These are phyloP conservation scores for Huntiella omanensis DNA, from an alignment of 2,329 filamentous ascomycete species.

Conservation along the genomic window DNA sequence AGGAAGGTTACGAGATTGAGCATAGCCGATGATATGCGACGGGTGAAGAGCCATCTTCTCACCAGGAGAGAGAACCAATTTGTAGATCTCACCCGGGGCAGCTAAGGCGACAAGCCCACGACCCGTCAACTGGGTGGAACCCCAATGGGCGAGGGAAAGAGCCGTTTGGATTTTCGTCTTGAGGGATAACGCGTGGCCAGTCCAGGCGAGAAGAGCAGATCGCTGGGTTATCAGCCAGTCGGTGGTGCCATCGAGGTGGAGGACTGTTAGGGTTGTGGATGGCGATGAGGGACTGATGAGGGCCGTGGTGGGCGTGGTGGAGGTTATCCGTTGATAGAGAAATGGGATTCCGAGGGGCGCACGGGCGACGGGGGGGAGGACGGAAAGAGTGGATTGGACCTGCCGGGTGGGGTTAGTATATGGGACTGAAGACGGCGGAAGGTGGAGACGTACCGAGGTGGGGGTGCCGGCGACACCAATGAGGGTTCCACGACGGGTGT, in stretches of 20 bases:
- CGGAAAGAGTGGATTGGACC: slow-evolving; percentile 74
- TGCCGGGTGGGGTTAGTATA: slow-evolving; percentile 18
- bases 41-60: slow-evolving; percentile 89
- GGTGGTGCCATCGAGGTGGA: slow-evolving; percentile 79
- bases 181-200: slow-evolving; percentile 65
- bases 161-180: slow-evolving; percentile 56
- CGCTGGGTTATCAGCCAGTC: slow-evolving; percentile 91
- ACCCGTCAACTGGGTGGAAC: slow-evolving; percentile 72
- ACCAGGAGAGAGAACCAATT: slow-evolving; percentile 58
- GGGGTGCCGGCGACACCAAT: slow-evolving; percentile 78
- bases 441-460: slow-evolving; percentile 49
- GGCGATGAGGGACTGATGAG: slow-evolving; percentile 76
- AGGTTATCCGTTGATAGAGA: slow-evolving; percentile 79
- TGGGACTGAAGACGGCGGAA: not conserved
- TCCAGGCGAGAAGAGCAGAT: slow-evolving; percentile 86
- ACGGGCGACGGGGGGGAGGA: slow-evolving; percentile 69
- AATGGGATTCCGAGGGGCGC: slow-evolving; percentile 76
- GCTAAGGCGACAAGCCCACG: slow-evolving; percentile 70
- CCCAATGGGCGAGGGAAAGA: slow-evolving; percentile 74
- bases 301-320: slow-evolving; percentile 71
- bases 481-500: slow-evolving; percentile 77
- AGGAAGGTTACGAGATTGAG: slow-evolving; percentile 53
- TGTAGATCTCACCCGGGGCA: slow-evolving; percentile 77
- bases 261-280: slow-evolving; percentile 66
- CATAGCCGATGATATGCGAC: slow-evolving; percentile 81